A percentile compares a stretch with the other conserved stretches of the same genome.
Evolutionary conservation across 2,329 filamentous ascomycete species (phyloP).

Genomic region (Sarocladiaceae sp.): DNA sequence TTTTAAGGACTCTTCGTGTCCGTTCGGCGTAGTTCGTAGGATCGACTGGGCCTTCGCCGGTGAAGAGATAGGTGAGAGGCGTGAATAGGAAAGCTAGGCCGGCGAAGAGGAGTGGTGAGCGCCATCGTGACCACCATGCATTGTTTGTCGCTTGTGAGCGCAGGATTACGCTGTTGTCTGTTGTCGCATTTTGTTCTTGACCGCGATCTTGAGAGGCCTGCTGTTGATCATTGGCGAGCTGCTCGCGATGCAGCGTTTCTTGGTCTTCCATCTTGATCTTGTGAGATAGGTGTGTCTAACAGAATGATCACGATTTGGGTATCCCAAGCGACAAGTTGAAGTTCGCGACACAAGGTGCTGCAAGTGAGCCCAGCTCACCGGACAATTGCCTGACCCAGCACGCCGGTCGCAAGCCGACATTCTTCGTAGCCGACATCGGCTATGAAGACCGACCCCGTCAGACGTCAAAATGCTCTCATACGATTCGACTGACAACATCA

Average conservation of each 20-base stretch:
- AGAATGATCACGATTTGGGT: background rate
- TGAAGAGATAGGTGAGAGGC: constrained; percentile 3
- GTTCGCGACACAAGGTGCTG: no score
- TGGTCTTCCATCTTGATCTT: background rate
- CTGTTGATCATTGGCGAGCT: background rate
- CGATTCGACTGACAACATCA: no score
- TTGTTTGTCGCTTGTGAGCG: background rate
- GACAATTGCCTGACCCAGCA: no score
- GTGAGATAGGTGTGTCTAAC: background rate
- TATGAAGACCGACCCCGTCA: no score
- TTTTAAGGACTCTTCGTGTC: constrained; percentile 12
- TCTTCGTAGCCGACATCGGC: no score
- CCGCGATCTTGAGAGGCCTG: no score
- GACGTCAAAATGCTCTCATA: no score
- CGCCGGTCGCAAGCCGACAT: no score
- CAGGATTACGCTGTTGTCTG: background rate
- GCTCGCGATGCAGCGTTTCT: background rate
- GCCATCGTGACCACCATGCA: constrained; percentile 1
- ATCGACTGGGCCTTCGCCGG: constrained; percentile 11
- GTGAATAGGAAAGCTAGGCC: constrained; percentile 9
- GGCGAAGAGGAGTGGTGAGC: constrained; percentile 5
- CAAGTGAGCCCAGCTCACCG: no score
- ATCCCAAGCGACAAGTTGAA: no score
- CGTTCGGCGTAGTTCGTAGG: constrained; percentile 14
- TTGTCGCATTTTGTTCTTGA: background rate